Evolutionary conservation across 345 rosid genomes (phyloP).

Genomic region (Microcos paniculata): DNA sequence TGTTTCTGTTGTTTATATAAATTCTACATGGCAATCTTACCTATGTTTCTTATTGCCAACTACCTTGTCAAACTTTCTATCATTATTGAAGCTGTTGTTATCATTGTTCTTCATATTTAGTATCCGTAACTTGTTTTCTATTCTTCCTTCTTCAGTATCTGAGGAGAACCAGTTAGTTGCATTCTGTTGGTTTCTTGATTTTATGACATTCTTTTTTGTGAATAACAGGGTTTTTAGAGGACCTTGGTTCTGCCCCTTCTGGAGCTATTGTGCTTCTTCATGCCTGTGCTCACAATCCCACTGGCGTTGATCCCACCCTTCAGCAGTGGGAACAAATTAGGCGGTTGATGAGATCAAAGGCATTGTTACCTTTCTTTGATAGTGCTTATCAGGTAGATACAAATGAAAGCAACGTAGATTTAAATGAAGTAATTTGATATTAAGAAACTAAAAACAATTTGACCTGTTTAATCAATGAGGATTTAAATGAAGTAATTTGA

Average conservation of each 20-base stretch:
- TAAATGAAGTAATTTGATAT: neutral
- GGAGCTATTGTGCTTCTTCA: conserved; percentile 91
- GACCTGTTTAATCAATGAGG: neutral
- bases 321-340: conserved; percentile 91
- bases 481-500: neutral
- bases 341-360: conserved; percentile 69
- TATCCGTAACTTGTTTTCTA: neutral
- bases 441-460: neutral
- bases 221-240: conserved; percentile 71
- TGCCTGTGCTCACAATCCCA: conserved; percentile 99
- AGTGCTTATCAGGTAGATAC: conserved; percentile 85
- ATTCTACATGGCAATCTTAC: neutral
- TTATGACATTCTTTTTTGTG: conserved; percentile 7
- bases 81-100: neutral
- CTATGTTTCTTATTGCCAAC: neutral
- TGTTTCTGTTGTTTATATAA: conserved; percentile 9
- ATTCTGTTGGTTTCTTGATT: neutral
- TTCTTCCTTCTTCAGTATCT: neutral
- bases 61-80: neutral
- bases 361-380: conserved; percentile 86
- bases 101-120: neutral
- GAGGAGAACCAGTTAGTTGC: neutral
- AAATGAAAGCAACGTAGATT: neutral
- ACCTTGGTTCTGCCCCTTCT: conserved; percentile 81
- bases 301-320: conserved; percentile 91